Conservation (phyloP, 1,284 basidiomycete genomes). For the Ustilago loliicola region DNA sequence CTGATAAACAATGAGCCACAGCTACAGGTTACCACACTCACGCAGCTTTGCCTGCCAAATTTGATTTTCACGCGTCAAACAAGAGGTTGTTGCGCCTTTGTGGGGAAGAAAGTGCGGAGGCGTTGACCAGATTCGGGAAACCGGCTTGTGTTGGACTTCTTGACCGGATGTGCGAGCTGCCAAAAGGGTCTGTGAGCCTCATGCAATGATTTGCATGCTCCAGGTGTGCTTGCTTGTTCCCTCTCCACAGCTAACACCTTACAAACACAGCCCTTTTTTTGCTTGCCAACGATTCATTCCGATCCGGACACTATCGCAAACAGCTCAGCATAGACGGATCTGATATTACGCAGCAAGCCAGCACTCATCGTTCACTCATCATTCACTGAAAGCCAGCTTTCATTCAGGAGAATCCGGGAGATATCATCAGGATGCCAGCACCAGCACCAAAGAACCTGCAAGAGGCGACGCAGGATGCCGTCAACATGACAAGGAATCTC, state of each 20-base stretch:
- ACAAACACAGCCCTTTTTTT: neutral
- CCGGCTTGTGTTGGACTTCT: slow-evolving; percentile 12
- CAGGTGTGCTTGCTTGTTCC: no score
- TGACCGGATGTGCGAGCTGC: neutral
- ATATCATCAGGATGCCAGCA: slow-evolving; percentile 29
- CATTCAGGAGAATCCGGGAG: neutral
- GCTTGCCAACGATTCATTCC: no score
- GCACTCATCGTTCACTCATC: no score
- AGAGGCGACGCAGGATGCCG: slow-evolving; percentile 50
- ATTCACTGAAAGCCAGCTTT: no score
- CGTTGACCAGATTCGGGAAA: slow-evolving; percentile 18
- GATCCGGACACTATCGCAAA: neutral
- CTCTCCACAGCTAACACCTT: neutral
- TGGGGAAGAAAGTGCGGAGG: slow-evolving; percentile 11
- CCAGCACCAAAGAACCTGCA: slow-evolving; percentile 36
- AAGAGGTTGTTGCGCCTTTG: neutral
- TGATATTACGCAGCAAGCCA: neutral
- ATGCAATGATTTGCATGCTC: neutral
- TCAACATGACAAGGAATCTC: slow-evolving; percentile 38
- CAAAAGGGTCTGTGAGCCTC: neutral
- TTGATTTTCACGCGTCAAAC: slow-evolving; percentile 28
- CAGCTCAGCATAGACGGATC: neutral
- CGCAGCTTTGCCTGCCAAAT: neutral
- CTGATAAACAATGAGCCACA: neutral
- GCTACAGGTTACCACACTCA: neutral